Percentiles rank a stretch among this genome's conserved stretches.
Conservation (phyloP, 495 filamentous ascomycete genomes). For the Lentithecium fluviatile region DNA sequence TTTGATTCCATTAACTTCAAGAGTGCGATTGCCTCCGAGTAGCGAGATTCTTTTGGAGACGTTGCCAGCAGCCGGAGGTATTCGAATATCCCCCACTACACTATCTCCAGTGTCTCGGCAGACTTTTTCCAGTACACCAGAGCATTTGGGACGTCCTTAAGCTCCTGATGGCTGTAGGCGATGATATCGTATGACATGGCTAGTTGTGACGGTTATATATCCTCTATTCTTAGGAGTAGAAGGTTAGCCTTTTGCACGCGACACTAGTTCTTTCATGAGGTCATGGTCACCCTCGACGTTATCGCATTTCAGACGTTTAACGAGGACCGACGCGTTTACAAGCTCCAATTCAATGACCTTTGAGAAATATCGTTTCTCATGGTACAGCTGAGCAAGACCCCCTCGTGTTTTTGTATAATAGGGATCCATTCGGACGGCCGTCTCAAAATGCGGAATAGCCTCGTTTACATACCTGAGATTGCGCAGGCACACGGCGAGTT, state of each 20-base stretch:
- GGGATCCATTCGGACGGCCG: neutral
- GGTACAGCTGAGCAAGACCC: neutral
- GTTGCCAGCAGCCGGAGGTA: neutral
- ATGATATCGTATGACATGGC: neutral
- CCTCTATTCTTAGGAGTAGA: no score
- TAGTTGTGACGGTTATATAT: no score
- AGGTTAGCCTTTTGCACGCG: no score
- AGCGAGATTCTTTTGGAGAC: neutral
- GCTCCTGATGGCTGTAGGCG: neutral
- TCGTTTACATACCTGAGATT: neutral
- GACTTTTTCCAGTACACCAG: conserved; percentile 1
- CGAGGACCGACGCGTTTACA: neutral
- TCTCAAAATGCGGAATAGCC: neutral
- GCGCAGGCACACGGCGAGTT: conserved; percentile 6
- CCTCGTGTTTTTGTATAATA: neutral
- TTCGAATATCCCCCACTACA: neutral
- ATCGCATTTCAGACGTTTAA: neutral
- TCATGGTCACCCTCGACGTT: no score
- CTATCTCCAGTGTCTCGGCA: neutral
- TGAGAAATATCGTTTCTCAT: neutral
- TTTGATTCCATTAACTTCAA: neutral
- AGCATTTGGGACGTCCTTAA: neutral
- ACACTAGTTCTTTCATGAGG: no score
- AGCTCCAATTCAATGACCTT: conserved; percentile 1
- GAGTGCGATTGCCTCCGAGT: neutral